phyloP scores from a whole-genome alignment of 305 asterid genomes.

The Fraxinus paxiana region DNA sequence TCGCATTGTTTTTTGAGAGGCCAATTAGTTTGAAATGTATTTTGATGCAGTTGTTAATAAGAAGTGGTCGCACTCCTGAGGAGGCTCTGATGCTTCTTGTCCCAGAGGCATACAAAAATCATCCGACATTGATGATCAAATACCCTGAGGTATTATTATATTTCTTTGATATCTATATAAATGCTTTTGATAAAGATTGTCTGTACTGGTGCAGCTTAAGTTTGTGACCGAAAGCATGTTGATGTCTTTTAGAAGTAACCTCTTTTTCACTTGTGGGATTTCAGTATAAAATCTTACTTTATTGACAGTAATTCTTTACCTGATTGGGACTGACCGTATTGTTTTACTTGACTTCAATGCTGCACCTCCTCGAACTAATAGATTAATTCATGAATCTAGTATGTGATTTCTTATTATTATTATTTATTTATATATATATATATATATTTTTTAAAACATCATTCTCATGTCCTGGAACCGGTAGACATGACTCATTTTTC shows the following conservation, averaged over 20 bases:
- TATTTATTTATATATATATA: no score
- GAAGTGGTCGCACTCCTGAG: slow-evolving; percentile 94
- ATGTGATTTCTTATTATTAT: no score
- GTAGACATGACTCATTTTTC: slow-evolving; percentile 27
- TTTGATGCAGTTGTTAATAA: slow-evolving; percentile 66
- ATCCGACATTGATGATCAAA: slow-evolving; percentile 79
- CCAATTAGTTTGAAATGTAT: slow-evolving; percentile 25
- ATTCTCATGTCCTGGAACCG: neutral
- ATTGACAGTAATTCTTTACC: neutral
- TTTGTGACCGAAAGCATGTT: neutral
- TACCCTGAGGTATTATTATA: slow-evolving; percentile 76
- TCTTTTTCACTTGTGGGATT: neutral
- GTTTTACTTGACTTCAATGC: slow-evolving; percentile 5
- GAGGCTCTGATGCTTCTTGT: slow-evolving; percentile 97
- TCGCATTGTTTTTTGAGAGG: slow-evolving; percentile 6
- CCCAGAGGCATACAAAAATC: slow-evolving; percentile 97
- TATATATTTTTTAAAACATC: neutral
- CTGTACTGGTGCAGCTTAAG: neutral
- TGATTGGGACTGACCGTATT: neutral
- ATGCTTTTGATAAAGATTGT: slow-evolving; percentile 20
- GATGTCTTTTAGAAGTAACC: neutral
- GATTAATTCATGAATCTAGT: slow-evolving; percentile 5
- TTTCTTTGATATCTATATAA: slow-evolving; percentile 16
- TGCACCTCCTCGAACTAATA: slow-evolving; percentile 11
- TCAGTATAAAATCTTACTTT: neutral